A percentile compares a stretch with the other conserved stretches of the same genome.
These are phyloP conservation scores for Aspergillus phoenicis DNA, from an alignment of 2,329 filamentous ascomycete genomes.

Conservation along the genomic window DNA sequence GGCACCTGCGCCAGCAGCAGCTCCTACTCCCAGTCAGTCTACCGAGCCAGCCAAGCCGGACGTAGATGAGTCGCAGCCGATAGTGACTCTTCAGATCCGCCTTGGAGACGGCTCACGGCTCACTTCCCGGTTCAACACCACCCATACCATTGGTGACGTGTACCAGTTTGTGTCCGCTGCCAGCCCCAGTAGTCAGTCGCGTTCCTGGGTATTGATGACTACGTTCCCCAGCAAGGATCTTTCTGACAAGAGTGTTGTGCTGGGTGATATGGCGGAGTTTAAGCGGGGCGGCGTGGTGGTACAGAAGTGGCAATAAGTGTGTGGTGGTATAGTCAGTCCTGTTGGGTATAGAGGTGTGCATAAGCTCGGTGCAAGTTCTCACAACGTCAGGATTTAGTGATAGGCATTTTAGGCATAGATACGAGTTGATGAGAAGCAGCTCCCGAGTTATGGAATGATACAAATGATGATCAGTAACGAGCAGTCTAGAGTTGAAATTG, in stretches of 20 bases:
- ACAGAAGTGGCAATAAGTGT: constrained; percentile 49
- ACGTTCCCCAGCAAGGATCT: constrained; percentile 67
- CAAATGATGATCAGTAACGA: neutral
- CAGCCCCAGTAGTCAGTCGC: constrained; percentile 51
- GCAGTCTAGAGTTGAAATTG: too few species aligned
- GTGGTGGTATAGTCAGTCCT: neutral
- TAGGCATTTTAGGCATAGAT: neutral
- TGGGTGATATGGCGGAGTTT: constrained; percentile 53
- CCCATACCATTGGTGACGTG: constrained; percentile 65
- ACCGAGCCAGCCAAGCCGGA: constrained; percentile 44
- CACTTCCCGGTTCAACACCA: constrained; percentile 65
- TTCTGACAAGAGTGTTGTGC: constrained; percentile 52
- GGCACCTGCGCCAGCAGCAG: constrained; percentile 37
- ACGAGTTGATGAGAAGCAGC: neutral
- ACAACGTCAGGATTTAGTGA: neutral
- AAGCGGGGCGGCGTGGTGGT: constrained; percentile 55
- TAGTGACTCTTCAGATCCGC: constrained; percentile 62
- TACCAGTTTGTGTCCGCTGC: constrained; percentile 63
- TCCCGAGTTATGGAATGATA: neutral
- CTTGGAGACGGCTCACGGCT: constrained; percentile 65
- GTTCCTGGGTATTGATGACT: constrained; percentile 64
- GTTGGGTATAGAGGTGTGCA: constrained; percentile 4
- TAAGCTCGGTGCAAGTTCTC: neutral
- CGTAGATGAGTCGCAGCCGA: constrained; percentile 61
- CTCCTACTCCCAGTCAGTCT: constrained; percentile 24